Conservation (phyloP, 345 rosid genomes). For the Salix dunnii region DNA sequence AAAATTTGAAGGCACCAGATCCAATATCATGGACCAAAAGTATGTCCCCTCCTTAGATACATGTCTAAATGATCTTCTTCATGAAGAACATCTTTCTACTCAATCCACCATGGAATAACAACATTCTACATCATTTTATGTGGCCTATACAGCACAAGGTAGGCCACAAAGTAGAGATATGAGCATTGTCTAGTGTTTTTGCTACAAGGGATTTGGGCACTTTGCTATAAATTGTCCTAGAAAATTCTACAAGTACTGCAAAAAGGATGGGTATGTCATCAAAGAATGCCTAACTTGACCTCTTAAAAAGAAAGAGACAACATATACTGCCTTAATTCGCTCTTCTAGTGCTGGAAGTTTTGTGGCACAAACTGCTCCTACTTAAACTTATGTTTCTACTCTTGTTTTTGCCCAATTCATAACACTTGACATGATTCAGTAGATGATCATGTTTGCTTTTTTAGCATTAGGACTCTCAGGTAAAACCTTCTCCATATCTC, state of each 20-base stretch:
- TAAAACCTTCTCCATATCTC: not conserved
- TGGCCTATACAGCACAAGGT: no score
- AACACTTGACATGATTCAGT: conserved; percentile 7
- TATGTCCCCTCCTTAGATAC: no score
- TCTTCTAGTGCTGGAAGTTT: no score
- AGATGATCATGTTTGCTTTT: conserved; percentile 9
- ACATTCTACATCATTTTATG: rapidly evolving
- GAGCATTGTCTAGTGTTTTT: not conserved
- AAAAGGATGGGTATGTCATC: not conserved
- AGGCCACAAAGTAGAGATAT: no score
- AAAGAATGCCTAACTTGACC: not conserved
- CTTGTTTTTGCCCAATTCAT: not conserved
- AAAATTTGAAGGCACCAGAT: no score
- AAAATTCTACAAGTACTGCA: no score
- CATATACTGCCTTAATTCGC: not conserved
- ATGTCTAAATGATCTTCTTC: no score
- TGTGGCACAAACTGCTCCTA: no score
- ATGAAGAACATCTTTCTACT: no score
- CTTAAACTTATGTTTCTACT: not conserved
- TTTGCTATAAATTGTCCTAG: rapidly evolving
- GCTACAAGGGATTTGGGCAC: not conserved
- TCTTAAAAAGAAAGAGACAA: not conserved
- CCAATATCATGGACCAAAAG: no score
- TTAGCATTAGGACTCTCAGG: not conserved
- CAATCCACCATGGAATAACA: no score